Conservation (phyloP, 31 red algal genomes). For the Porphyra umbilicalis region DNA sequence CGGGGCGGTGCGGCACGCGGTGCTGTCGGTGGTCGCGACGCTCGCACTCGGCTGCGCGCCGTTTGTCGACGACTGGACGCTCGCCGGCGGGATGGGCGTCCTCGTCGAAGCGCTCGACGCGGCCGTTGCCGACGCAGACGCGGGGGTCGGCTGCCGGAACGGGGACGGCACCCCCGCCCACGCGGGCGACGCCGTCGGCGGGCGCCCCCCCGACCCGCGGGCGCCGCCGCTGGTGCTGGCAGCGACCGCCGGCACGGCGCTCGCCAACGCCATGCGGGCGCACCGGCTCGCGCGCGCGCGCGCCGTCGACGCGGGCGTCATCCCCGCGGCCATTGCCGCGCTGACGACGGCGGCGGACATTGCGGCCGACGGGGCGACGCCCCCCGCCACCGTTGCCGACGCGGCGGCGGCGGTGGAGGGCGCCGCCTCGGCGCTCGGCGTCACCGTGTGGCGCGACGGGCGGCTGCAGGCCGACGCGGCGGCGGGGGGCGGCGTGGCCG, state of each 20-base stretch:
- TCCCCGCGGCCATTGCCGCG: not conserved
- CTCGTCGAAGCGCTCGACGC: not conserved
- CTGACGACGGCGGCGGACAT: not conserved
- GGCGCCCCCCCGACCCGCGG: not conserved
- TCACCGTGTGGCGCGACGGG: not conserved
- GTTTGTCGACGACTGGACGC: not conserved
- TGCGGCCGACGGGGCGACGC: not conserved
- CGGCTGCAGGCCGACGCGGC: not conserved
- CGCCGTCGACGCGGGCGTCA: not conserved
- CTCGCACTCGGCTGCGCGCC: not conserved
- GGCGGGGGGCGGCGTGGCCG: not conserved
- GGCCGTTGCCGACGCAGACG: not conserved
- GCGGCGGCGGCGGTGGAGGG: not conserved
- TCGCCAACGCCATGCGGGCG: not conserved
- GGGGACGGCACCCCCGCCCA: not conserved
- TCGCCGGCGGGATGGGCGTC: not conserved
- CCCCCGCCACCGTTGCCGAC: not conserved
- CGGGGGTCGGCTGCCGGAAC: not conserved
- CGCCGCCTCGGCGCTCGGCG: not conserved
- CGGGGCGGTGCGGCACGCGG: not conserved
- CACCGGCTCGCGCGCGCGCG: not conserved
- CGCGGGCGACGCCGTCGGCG: not conserved
- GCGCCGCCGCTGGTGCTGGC: not conserved
- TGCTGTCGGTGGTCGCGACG: not conserved
- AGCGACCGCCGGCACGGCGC: not conserved